Evolutionary conservation across 768 basidiomycete genomes (phyloP).

Genomic region (Pleurotus sapidus): DNA sequence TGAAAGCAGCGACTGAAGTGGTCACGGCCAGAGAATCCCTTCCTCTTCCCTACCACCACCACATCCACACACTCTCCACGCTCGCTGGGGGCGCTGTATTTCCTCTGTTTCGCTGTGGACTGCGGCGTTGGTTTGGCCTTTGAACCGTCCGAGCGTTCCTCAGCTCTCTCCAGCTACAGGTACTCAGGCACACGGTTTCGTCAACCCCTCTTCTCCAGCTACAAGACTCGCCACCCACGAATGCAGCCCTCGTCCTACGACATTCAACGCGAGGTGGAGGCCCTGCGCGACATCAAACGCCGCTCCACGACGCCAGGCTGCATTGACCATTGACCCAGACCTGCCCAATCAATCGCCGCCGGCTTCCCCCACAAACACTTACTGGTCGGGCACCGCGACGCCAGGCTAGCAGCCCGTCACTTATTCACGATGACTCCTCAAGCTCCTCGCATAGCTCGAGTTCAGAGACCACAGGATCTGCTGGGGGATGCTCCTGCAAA

Average conservation of each 20-base stretch:
- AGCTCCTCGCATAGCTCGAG: constrained; percentile 29
- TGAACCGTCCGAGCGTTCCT: constrained; percentile 1
- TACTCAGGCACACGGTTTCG: not conserved
- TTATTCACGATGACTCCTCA: constrained; percentile 42
- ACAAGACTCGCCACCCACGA: not conserved
- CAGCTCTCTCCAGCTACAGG: not conserved
- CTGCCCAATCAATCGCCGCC: constrained; percentile 73
- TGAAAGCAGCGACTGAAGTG: not conserved
- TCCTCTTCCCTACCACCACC: not conserved
- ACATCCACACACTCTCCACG: too few species aligned
- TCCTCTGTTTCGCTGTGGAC: too few species aligned
- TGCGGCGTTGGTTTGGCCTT: too few species aligned
- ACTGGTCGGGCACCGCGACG: constrained; percentile 39
- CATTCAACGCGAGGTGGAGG: constrained; percentile 85
- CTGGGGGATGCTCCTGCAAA: constrained; percentile 25
- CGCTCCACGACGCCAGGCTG: constrained; percentile 83
- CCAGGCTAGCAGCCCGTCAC: constrained; percentile 23
- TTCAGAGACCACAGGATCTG: constrained; percentile 9
- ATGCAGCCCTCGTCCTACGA: constrained; percentile 83
- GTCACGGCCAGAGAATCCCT: not conserved
- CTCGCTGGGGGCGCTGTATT: too few species aligned
- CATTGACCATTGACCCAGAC: constrained; percentile 88
- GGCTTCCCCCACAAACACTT: constrained; percentile 50
- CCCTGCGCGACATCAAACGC: constrained; percentile 77
- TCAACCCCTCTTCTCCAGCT: not conserved